These are phyloP conservation scores for Globomyces pollinis-pini DNA, from an alignment of 192 early-diverging fungal species.

Conservation along the genomic window DNA sequence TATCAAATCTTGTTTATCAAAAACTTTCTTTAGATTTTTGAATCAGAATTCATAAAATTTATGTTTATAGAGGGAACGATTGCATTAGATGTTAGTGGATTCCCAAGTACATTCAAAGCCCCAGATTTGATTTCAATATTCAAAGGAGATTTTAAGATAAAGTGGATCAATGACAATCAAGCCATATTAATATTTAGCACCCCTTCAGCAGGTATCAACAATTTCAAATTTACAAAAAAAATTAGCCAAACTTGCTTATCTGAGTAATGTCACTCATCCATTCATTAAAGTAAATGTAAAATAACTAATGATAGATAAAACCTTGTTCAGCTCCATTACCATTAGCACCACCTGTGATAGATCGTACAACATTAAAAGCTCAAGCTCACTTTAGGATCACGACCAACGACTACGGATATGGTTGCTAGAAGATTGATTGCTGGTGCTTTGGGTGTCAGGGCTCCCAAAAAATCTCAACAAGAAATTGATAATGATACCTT, in stretches of 20 bases:
- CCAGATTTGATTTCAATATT: constrained; percentile 63
- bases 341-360: background rate
- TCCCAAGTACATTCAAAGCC: constrained; percentile 61
- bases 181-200: constrained; percentile 62
- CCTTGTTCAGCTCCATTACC: background rate
- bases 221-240: constrained; percentile 29
- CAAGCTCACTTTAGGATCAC: constrained; percentile 26
- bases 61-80: constrained; percentile 5
- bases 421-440: constrained; percentile 67
- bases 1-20: no score
- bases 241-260: constrained; percentile 47
- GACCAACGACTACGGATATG: constrained; percentile 45
- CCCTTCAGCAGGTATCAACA: no score
- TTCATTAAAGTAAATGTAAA: constrained; percentile 18
- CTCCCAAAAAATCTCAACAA: constrained; percentile 23
- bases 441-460: constrained; percentile 62
- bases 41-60: no score
- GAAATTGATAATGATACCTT: constrained; percentile 21
- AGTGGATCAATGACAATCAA: constrained; percentile 66
- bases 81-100: constrained; percentile 16
- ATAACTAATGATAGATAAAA: background rate
- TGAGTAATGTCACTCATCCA: constrained; percentile 41
- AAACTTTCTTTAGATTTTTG: no score
- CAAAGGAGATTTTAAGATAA: constrained; percentile 38
- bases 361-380: no score